Base-by-base conservation (phyloP, 768 basidiomycete species). In the Lactarius vividus region DNA sequence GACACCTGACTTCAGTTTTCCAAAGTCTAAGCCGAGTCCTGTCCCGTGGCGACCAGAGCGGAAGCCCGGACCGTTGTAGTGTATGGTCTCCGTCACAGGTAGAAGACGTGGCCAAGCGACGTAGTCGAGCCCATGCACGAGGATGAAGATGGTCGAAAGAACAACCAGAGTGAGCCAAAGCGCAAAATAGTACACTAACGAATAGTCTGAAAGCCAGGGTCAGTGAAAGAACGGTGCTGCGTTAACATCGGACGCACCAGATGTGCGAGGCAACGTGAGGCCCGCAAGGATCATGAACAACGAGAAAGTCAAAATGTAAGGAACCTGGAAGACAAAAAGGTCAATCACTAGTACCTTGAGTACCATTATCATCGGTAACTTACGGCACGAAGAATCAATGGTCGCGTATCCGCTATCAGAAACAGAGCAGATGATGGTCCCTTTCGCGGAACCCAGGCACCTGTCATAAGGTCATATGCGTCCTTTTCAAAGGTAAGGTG, bases 381-480 rank as follows among this genome's bases (percentile, higher is more conserved):
- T 73, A 96, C 95, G 42, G 93, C 87, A 73, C 92, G 90, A 71
- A 88, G 87, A 61, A 91, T 73, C 68, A 96, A 76, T n/a, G 96
- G 92, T 60, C 95, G 83, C 56, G 82, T 79, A 74, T 98, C 95
- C 20, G 85, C 80, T 56, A 96, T 79, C 67, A 94, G 79, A 66
- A 90, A 88, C 69, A 88, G 76, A 13, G 89, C 81, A 11, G 87
- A 84, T 44, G 87, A 80, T 23, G 89, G 88, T 42, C 85, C 88
- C 71, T 85, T 88, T 68, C 86, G 83, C n/a, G 96, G 92, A 39
- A 87, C 81, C 93, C 95, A 99, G 9, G 83, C 81, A 4, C 97
- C 97, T 28, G 95, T 95, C 66, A 99, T 81, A 64, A 99, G 82
- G 75, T 99, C 97, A 73, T 91, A 97, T 10, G 92, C 94, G 77